These are phyloP conservation scores for Papilionanthe hybrid DNA, from an alignment of 116 monocot species.

Conservation along the genomic window DNA sequence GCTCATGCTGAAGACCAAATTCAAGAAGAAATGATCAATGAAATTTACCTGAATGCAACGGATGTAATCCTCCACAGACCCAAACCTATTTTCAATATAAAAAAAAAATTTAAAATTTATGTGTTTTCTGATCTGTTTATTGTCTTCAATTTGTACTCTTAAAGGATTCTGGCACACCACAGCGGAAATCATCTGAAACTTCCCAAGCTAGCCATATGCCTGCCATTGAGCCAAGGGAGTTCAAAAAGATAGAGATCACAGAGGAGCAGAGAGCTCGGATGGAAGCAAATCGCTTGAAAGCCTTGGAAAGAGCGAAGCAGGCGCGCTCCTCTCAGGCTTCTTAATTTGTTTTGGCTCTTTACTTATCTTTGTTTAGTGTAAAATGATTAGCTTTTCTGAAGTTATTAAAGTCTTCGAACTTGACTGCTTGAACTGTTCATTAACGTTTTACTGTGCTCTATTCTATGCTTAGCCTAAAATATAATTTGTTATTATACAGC, in stretches of 20 bases:
- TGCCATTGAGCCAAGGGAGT: not conserved
- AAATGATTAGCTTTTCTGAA: no score
- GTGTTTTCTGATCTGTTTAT: not conserved
- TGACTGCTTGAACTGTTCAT: no score
- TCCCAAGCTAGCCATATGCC: constrained; percentile 8
- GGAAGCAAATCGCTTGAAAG: constrained; percentile 81
- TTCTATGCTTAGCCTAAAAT: no score
- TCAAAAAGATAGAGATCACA: constrained; percentile 33
- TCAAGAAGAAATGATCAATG: constrained; percentile 68
- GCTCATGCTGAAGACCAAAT: constrained; percentile 33
- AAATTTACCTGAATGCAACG: constrained; percentile 51
- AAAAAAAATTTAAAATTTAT: not conserved
- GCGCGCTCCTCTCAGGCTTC: constrained; percentile 25
- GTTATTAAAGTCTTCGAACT: no score
- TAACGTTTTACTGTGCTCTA: no score
- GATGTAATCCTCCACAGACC: constrained; percentile 33
- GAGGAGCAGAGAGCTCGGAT: constrained; percentile 84
- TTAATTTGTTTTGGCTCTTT: not conserved
- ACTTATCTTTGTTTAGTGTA: no score
- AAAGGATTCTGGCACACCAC: not conserved
- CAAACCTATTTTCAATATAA: not conserved
- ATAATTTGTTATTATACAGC: no score
- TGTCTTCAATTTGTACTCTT: not conserved
- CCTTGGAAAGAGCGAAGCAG: constrained; percentile 64
- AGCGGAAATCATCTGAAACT: constrained; percentile 13